A percentile compares a stretch with the other conserved stretches of the same genome.
Evolutionary conservation across 2,329 filamentous ascomycete genomes (phyloP).

Genomic region (Colletotrichum sp.): DNA sequence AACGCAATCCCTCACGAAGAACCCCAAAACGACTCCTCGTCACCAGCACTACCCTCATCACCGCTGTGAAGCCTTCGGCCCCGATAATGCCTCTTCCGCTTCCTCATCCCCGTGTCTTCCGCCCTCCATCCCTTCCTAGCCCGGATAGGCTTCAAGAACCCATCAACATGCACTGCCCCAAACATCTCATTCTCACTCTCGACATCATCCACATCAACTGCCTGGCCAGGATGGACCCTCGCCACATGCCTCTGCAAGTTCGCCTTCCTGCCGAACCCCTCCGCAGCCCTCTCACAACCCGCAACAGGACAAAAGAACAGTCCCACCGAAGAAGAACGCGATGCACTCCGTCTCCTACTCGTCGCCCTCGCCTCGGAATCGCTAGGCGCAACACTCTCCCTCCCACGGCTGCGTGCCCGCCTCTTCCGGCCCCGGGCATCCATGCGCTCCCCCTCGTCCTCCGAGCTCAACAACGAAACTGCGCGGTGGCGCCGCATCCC

Average conservation of each 20-base stretch:
- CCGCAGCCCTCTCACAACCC: constrained; percentile 39
- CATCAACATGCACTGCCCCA: constrained; percentile 72
- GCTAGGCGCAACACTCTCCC: constrained; percentile 24
- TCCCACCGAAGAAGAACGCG: constrained; percentile 36
- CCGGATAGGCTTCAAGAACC: constrained; percentile 65
- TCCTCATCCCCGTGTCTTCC: constrained; percentile 10
- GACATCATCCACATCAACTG: constrained; percentile 39
- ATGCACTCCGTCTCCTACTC: constrained; percentile 28
- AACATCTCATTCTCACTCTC: constrained; percentile 59
- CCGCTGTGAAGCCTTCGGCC: not conserved
- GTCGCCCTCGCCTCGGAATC: constrained; percentile 5
- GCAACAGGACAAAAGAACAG: constrained; percentile 42
- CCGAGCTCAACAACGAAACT: not conserved
- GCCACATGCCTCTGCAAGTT: constrained; percentile 45
- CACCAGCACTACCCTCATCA: not conserved
- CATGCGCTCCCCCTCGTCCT: not conserved
- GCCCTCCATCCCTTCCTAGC: constrained; percentile 49
- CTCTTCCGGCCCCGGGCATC: not conserved
- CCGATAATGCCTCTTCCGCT: constrained; percentile 18
- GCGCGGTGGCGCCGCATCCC: not conserved
- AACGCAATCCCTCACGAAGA: not conserved
- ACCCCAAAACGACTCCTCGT: not conserved
- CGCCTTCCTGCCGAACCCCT: constrained; percentile 38
- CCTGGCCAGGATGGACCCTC: constrained; percentile 41
- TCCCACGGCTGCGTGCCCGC: constrained; percentile 26